Percentiles rank a stretch among this genome's conserved stretches.
Conservation (phyloP, 768 basidiomycete species). For the Kwoniella dejecticola region DNA sequence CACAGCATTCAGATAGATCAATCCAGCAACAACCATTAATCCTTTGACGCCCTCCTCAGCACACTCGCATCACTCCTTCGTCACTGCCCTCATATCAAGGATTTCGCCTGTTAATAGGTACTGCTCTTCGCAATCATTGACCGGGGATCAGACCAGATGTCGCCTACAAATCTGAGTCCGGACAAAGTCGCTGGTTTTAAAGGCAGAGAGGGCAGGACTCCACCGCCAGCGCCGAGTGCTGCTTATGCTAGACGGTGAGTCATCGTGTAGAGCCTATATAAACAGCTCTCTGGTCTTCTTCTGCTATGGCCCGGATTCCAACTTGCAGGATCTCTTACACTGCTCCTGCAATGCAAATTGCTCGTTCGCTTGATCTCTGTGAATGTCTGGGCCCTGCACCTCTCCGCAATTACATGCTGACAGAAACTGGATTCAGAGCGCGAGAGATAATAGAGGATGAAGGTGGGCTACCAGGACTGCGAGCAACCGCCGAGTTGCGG, state of each 20-base stretch:
- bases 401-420: not conserved
- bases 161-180: constrained; percentile 20
- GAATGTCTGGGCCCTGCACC: not conserved
- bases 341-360: too few relatives aligned
- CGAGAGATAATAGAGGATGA: constrained; percentile 82
- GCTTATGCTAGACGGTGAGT: constrained; percentile 36
- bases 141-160: not conserved
- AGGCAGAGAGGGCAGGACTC: constrained; percentile 37
- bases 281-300: too few relatives aligned
- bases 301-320: too few relatives aligned
- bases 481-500: constrained; percentile 59
- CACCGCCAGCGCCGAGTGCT: constrained; percentile 46
- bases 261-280: too few relatives aligned
- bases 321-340: too few relatives aligned
- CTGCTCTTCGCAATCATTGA: not conserved
- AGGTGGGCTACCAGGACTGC: constrained; percentile 74
- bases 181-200: constrained; percentile 14
- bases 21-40: not conserved
- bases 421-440: constrained; percentile 72
- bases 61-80: not conserved
- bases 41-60: not conserved
- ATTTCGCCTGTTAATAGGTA: not conserved
- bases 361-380: too few relatives aligned
- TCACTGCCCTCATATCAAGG: not conserved
- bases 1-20: constrained; percentile 1